phyloP scores from a whole-genome alignment of 768 basidiomycete genomes.

The Pleurotus citrinopileatus region DNA sequence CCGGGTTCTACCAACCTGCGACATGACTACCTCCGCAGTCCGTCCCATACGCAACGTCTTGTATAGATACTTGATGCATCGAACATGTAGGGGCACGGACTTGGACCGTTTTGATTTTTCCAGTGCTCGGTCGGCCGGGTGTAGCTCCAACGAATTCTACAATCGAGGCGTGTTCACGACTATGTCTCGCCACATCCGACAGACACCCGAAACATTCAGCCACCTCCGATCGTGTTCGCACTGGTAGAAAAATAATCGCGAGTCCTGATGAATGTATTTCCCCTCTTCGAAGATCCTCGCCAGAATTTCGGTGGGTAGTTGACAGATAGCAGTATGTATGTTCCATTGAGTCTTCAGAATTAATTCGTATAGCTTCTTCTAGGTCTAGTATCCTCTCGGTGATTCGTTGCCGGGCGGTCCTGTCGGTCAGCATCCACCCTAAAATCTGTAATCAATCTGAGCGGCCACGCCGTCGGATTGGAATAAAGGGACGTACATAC shows the following conservation, averaged over 20 bases:
- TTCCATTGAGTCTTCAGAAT: background rate
- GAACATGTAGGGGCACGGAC: background rate
- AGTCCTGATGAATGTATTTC: too few relatives aligned
- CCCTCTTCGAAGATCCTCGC: background rate
- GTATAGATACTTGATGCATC: background rate
- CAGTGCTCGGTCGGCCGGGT: background rate
- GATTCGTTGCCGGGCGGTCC: too few relatives aligned
- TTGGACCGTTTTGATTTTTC: background rate
- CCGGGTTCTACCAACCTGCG: background rate
- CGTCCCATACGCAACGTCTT: background rate
- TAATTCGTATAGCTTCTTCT: too few relatives aligned
- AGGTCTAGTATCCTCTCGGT: too few relatives aligned
- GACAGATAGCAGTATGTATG: background rate
- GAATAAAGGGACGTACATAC: too few relatives aligned
- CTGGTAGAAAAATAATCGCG: too few relatives aligned
- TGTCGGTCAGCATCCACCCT: too few relatives aligned
- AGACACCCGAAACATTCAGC: constrained; percentile 4
- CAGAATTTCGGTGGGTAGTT: background rate
- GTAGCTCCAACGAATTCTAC: background rate
- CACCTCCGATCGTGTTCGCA: background rate
- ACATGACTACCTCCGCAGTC: background rate
- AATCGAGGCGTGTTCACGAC: background rate
- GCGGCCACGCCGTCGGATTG: too few relatives aligned
- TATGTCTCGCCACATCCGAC: background rate
- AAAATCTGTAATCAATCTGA: too few relatives aligned